Percentiles rank a stretch among this genome's conserved stretches.
phyloP scores from a whole-genome alignment of 2,329 filamentous ascomycete genomes.

The Cladobotryum protrusum region DNA sequence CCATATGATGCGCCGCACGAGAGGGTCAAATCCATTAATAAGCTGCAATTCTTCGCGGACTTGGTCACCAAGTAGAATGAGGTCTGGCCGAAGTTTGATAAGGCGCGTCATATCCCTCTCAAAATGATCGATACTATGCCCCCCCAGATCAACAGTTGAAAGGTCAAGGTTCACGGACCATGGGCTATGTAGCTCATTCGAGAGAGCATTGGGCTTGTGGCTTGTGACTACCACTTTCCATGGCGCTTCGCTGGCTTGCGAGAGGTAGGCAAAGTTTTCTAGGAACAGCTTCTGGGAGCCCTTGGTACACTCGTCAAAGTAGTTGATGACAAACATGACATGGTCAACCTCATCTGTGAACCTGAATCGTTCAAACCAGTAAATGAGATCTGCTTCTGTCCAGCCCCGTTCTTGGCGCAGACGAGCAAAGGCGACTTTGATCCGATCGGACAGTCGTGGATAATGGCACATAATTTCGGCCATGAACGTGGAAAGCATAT shows the following conservation, averaged over 20 bases:
- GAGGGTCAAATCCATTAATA: conserved; percentile 10
- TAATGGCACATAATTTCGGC: conserved; percentile 10
- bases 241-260: conserved; percentile 6
- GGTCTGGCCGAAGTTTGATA: conserved; percentile 11
- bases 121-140: background rate
- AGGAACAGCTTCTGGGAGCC: conserved; percentile 11
- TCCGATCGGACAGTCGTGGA: conserved; percentile 3
- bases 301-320: conserved; percentile 13
- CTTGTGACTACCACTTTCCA: conserved; percentile 13
- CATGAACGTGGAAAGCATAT: conserved; percentile 13
- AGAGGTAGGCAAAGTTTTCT: conserved; percentile 10
- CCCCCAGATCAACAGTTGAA: background rate
- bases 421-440: conserved; percentile 5
- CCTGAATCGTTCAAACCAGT: conserved; percentile 12
- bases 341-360: conserved; percentile 7
- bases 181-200: conserved; percentile 4
- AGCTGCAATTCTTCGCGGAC: conserved; percentile 17
- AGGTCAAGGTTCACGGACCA: conserved; percentile 10
- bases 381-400: conserved; percentile 12
- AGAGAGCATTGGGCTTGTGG: conserved; percentile 9
- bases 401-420: conserved; percentile 10
- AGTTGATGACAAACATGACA: conserved; percentile 13
- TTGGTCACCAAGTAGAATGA: background rate
- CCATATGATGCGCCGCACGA: conserved; percentile 4
- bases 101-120: conserved; percentile 3